A percentile compares a stretch with the other conserved stretches of the same genome.
These are phyloP conservation scores for Talaromyces sp. DNA, from an alignment of 2,329 filamentous ascomycete genomes.

Conservation along the genomic window DNA sequence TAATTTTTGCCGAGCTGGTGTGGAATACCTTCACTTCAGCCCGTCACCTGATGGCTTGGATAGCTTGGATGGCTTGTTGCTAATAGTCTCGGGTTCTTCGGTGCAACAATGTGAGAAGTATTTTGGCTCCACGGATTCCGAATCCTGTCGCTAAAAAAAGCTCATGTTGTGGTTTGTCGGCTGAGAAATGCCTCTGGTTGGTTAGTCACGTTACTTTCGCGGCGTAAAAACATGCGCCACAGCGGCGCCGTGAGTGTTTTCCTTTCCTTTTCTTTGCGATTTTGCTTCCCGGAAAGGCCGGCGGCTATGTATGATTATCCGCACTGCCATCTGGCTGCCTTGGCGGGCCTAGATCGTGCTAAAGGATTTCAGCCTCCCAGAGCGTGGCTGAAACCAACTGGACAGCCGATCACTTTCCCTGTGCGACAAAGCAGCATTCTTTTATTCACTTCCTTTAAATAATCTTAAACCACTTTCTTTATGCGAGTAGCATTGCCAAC, in stretches of 20 bases:
- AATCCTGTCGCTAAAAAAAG: neutral
- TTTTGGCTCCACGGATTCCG: neutral
- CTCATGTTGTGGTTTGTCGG: neutral
- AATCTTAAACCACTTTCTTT: neutral
- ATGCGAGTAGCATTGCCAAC: neutral
- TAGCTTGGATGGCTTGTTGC: no score
- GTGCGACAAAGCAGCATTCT: neutral
- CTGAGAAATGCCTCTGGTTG: neutral
- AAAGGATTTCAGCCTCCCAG: neutral
- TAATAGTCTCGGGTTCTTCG: neutral
- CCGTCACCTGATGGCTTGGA: neutral
- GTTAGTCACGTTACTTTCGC: neutral
- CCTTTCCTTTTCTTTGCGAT: neutral
- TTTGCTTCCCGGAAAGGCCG: neutral
- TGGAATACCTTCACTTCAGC: neutral
- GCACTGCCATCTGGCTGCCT: neutral
- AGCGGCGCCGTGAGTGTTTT: neutral
- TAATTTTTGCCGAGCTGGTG: neutral
- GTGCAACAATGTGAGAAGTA: neutral
- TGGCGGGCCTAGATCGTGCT: neutral
- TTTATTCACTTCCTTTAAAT: neutral
- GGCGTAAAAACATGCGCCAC: neutral
- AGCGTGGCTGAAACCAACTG: neutral
- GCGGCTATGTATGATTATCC: no score
- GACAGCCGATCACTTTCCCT: neutral